These are phyloP conservation scores for Amphicarpaea edgeworthii DNA, from an alignment of 306 rosid species.

Conservation along the genomic window DNA sequence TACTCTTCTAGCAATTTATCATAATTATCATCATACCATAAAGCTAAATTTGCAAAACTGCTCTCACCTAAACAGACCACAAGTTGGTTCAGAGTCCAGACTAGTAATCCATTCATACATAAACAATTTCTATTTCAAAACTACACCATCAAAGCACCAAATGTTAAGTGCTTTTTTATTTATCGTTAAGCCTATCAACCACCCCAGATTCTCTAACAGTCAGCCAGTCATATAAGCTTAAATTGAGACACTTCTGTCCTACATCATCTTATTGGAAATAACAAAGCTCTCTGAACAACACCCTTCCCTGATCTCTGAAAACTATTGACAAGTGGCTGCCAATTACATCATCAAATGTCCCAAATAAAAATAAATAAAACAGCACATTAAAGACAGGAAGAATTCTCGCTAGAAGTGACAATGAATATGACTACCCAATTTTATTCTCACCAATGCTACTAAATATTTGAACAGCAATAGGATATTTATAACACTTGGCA, in stretches of 20 bases:
- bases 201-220: background rate
- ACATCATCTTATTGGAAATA: conserved; percentile 7
- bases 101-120: background rate
- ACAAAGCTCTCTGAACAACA: conserved; percentile 13
- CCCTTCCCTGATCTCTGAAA: conserved; percentile 4
- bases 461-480: conserved; percentile 1
- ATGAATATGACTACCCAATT: background rate
- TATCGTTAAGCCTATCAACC: background rate
- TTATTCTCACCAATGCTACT: background rate
- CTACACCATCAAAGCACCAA: conserved; percentile 7
- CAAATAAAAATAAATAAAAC: background rate
- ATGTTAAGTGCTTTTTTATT: background rate
- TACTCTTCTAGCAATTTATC: conserved; percentile 8
- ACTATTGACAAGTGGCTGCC: conserved; percentile 9
- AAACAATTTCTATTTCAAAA: conserved; percentile 7
- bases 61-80: conserved; percentile 14
- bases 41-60: background rate
- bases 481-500: background rate
- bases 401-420: background rate
- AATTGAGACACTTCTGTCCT: conserved; percentile 14
- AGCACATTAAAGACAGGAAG: background rate
- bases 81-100: conserved; percentile 18
- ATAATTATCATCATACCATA: conserved; percentile 6
- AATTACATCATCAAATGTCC: conserved; percentile 14
- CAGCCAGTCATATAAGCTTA: conserved; percentile 4